Base-by-base conservation (phyloP, 164 flowering plant species). In the Sedum album region DNA sequence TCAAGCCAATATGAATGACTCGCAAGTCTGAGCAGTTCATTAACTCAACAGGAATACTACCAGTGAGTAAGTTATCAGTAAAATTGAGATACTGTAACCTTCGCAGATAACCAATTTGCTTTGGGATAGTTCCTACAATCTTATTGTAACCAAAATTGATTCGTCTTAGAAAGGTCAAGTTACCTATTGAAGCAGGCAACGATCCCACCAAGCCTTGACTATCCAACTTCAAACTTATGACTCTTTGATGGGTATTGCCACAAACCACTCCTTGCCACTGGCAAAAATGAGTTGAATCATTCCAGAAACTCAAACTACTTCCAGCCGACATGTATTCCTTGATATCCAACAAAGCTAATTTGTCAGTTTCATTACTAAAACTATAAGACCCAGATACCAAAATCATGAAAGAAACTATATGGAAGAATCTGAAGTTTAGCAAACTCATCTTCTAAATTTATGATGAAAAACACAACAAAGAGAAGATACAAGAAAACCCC, bases 201-300 rank as follows among this genome's bases (percentile, higher is more conserved):
- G 63, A 26, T 57, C 70, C 70, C 25, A 13, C 6, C 28, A 68
- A 9, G 70, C 49, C 39, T 1, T 35, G 31, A 8, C 31, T 31
- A 2, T 57, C 44, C 31, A 68, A 26, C 7, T 3, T 17, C 33
- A 62, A 30, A n/a, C 49, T 23, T 5, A 38, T 61, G 11, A 60
- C 71, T 25, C 75, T 42, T 35, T 61, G 48, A 38, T 67, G 68
- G 10, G 36, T 31, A 35, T 18, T 35, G 39, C 73, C 51, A 21
- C 76, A 74, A 48, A 66, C 61, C 11, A 74, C 64, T 0, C 73
- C 73, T 18, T 31, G 31, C 69, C 69, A 67, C 26, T 46, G 69
- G 57, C 69, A 48, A n/a, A 67, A 72, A 36, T 72, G 74, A 31
- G 30, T 21, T 10, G 74, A 72, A 21, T 68, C 71, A 44, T 72